Evolutionary conservation across 1,284 basidiomycete species (phyloP), one percentile per base, ranked within the genome.

Genomic region (Apiotrichum gracile): DNA sequence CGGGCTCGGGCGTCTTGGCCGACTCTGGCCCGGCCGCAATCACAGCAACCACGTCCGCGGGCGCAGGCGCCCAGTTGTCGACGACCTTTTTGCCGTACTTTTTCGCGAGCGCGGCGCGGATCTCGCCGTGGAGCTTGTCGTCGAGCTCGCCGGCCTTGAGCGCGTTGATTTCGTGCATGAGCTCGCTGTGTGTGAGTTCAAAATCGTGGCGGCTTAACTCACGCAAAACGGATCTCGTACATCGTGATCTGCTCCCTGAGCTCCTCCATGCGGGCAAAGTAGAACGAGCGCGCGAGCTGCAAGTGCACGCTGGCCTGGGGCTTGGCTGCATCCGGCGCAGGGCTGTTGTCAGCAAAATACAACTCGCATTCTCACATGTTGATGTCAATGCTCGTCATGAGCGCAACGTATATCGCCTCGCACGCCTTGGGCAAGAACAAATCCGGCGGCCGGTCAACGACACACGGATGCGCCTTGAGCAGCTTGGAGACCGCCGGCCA

Each of bases 91-190:
- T 67, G 9, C 71, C 71, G 47, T 68, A 72, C 54, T 65, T 63
- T 54, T 61, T 68, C 8, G 59, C 65, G 25, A 72, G 51, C n/a
- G 58, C 60, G 31, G 55, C 60, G 19, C 67, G 60, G 13, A 83
- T 65, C 47, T 78, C 78, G 7, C 71, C 72, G 33, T 72, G 75
- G 25, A 84, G 79, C 62, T 76, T 78, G 47, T 79, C 77, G 62
- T 88, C 85, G 81, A 83, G 83, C 58, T 78, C 75, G 3, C 88
- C 88, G 14, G 79, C 77, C 29, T 84, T 83, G 61, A 91, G 86
- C 8, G 84, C 82, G 51, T 86, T 83, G 47, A 74, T 65, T 49
- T 76, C 74, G 10, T 52, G 46, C 63, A 70, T 66, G 37, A 76
- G 55, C 8, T 55, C 54, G 26, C 57, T 59, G 39, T 17, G 7